These are phyloP conservation scores for Gentiana straminea DNA, from an alignment of 257 asterid genomes.

Conservation along the genomic window DNA sequence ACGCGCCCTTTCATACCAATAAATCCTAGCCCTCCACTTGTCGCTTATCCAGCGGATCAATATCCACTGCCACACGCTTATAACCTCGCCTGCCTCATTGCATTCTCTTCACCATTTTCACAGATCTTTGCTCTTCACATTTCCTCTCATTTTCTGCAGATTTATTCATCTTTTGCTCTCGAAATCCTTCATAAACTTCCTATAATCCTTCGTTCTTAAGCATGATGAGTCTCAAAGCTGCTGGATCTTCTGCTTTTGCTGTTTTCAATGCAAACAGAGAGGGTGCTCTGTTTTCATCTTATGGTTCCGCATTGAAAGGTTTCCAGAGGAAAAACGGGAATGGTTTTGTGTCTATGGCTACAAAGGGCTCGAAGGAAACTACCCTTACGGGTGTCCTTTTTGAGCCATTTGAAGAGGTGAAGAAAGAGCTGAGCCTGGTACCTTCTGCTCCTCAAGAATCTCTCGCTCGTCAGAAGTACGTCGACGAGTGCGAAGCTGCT, in stretches of 20 bases:
- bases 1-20: no score
- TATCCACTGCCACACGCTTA: no score
- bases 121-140: no score
- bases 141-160: no score
- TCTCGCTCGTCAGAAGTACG: slow-evolving; percentile 66
- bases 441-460: slow-evolving; percentile 59
- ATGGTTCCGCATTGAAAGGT: slow-evolving; percentile 15
- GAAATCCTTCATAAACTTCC: background rate
- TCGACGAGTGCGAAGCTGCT: slow-evolving; percentile 53
- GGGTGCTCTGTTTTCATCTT: slow-evolving; percentile 22
- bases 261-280: slow-evolving; percentile 23
- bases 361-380: slow-evolving; percentile 42
- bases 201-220: no score
- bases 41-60: no score
- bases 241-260: slow-evolving; percentile 25
- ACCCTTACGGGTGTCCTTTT: slow-evolving; percentile 61
- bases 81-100: no score
- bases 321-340: slow-evolving; percentile 24
- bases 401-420: slow-evolving; percentile 24
- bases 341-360: slow-evolving; percentile 33
- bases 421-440: slow-evolving; percentile 67
- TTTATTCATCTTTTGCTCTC: no score
- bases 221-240: slow-evolving; percentile 20
- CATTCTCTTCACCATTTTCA: no score
- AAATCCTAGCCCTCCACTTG: no score